phyloP scores from a whole-genome alignment of 331 rosid species.

The Acacia concinna region DNA sequence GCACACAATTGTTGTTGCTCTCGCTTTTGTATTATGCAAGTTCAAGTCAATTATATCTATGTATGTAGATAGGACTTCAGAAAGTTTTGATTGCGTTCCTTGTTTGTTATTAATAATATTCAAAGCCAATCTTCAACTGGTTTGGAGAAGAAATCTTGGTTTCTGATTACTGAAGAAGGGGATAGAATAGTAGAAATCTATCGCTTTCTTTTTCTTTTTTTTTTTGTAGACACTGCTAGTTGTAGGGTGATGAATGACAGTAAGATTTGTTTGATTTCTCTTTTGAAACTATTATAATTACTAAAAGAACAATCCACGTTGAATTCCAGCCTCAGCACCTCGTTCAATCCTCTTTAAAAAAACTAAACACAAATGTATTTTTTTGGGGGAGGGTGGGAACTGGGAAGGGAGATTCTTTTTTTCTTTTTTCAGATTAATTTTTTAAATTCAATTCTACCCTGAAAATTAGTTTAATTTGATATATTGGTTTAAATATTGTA shows the following conservation, averaged over 20 bases:
- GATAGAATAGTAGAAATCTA: background rate
- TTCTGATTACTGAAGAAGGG: background rate
- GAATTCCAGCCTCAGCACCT: no score
- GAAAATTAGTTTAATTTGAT: background rate
- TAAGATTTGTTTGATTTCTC: background rate
- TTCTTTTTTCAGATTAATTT: background rate
- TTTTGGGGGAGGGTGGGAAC: no score
- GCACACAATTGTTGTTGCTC: background rate
- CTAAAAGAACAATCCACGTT: background rate
- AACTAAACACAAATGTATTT: no score
- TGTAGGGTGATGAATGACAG: background rate
- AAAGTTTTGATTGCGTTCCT: background rate
- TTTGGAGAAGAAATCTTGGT: no score
- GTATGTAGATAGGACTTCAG: background rate
- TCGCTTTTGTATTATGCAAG: background rate
- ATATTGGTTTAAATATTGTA: background rate
- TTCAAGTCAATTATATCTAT: background rate
- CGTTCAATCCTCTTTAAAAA: no score
- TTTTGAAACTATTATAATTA: background rate
- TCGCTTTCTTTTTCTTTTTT: background rate
- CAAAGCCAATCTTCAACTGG: no score
- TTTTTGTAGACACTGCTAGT: background rate
- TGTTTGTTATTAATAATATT: background rate
- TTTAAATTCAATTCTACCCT: background rate
- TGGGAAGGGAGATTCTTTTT: no score